A percentile compares a stretch with the other conserved stretches of the same genome.
phyloP scores from a whole-genome alignment of 169 alveolate species.

The Plasmodium cynomolgi region DNA sequence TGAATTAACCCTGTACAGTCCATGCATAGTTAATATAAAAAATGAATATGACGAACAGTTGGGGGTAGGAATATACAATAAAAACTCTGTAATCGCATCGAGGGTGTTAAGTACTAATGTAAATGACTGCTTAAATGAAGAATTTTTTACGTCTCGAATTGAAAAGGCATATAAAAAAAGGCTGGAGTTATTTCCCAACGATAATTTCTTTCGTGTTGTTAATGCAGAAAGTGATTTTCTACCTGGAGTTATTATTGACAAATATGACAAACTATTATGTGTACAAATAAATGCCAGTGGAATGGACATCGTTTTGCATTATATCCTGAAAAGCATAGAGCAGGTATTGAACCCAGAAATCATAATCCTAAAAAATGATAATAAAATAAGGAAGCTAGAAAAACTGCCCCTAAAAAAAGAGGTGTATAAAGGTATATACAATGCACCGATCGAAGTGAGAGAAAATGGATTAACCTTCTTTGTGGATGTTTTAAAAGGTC shows the following conservation, averaged over 20 bases:
- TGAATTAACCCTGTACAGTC: constrained; percentile 51
- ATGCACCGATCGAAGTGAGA: constrained; percentile 67
- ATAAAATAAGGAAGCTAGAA: constrained; percentile 65
- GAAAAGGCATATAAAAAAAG: constrained; percentile 69
- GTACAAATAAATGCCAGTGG: constrained; percentile 77
- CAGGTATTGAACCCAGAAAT: constrained; percentile 52
- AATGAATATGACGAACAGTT: constrained; percentile 61
- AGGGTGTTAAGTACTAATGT: constrained; percentile 59
- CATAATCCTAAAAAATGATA: constrained; percentile 66
- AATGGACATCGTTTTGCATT: constrained; percentile 63
- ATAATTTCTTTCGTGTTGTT: constrained; percentile 74
- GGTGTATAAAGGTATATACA: constrained; percentile 66
- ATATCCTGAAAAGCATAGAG: constrained; percentile 62
- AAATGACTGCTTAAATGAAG: constrained; percentile 62
- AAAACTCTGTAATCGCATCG: constrained; percentile 59
- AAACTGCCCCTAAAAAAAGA: constrained; percentile 64
- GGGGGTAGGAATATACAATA: constrained; percentile 74
- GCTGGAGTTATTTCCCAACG: constrained; percentile 43
- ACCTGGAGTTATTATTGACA: constrained; percentile 78
- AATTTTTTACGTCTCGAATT: constrained; percentile 65
- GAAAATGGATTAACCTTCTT: constrained; percentile 79
- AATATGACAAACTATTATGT: constrained; percentile 44
- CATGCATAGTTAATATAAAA: constrained; percentile 74
- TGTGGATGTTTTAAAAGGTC: constrained; percentile 76
- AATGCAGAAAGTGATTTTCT: constrained; percentile 78